Percentiles rank a stretch among this genome's conserved stretches.
phyloP scores from a whole-genome alignment of 257 asterid species.

The Echites panduratus region DNA sequence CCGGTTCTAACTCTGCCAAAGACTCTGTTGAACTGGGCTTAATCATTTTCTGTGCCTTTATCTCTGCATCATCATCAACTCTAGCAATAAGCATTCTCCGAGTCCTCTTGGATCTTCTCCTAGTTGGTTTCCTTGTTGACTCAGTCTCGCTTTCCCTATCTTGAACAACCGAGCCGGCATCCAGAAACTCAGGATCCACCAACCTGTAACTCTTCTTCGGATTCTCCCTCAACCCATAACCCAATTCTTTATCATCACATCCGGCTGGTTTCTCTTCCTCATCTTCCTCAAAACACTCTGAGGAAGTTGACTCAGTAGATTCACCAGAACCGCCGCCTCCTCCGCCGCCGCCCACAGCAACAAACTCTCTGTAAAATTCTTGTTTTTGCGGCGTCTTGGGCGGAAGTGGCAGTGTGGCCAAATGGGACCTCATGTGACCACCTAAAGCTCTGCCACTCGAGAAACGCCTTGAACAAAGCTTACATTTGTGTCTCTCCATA shows the following conservation, averaged over 20 bases:
- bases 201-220: slow-evolving; percentile 31
- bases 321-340: no score
- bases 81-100: slow-evolving; percentile 13
- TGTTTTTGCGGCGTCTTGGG: slow-evolving; percentile 36
- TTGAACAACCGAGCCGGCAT: slow-evolving; percentile 28
- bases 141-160: slow-evolving; percentile 33
- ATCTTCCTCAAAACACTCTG: slow-evolving; percentile 23
- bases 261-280: neutral
- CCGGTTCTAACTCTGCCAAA: slow-evolving; percentile 19
- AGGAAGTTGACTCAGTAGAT: slow-evolving; percentile 27
- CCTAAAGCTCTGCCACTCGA: slow-evolving; percentile 59
- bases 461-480: slow-evolving; percentile 50
- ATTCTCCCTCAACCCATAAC: slow-evolving; percentile 26
- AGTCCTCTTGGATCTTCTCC: slow-evolving; percentile 31
- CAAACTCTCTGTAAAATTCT: slow-evolving; percentile 7
- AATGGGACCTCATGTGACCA: slow-evolving; percentile 71
- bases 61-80: slow-evolving; percentile 4
- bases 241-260: slow-evolving; percentile 14
- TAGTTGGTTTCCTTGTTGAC: slow-evolving; percentile 27
- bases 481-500: slow-evolving; percentile 47
- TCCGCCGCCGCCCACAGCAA: slow-evolving; percentile 1
- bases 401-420: slow-evolving; percentile 46
- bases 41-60: neutral
- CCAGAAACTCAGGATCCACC: slow-evolving; percentile 35
- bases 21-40: slow-evolving; percentile 20